phyloP scores from a whole-genome alignment of 2,329 filamentous ascomycete genomes.

The Periconia digitata region DNA sequence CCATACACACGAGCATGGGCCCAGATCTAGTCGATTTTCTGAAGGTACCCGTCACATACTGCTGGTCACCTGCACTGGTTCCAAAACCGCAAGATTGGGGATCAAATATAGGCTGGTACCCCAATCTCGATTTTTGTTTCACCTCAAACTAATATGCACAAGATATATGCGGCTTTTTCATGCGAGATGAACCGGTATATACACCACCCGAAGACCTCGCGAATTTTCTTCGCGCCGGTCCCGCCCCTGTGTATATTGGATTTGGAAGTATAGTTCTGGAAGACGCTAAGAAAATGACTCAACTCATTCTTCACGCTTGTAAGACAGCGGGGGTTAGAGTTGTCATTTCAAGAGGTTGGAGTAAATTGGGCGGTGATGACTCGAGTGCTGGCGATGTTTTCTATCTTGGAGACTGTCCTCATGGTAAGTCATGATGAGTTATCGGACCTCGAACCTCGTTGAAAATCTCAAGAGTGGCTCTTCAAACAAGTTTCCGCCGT shows the following conservation, averaged over 20 bases:
- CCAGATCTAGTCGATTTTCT: conserved; percentile 41
- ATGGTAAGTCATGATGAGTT: conserved; percentile 20
- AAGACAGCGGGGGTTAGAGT: conserved; percentile 39
- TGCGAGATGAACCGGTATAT: conserved; percentile 36
- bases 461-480: too few relatives aligned
- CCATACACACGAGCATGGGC: conserved; percentile 39
- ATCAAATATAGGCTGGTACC: conserved; percentile 30
- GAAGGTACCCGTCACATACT: conserved; percentile 49
- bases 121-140: conserved; percentile 5
- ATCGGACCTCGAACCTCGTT: too few relatives aligned
- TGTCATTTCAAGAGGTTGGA: conserved; percentile 57
- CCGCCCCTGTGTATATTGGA: conserved; percentile 56
- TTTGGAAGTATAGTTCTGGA: conserved; percentile 59
- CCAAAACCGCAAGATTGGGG: conserved; percentile 30
- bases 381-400: conserved; percentile 43
- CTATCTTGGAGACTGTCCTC: conserved; percentile 55
- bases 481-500: conserved; percentile 58
- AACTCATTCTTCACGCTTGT: conserved; percentile 51
- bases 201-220: conserved; percentile 41
- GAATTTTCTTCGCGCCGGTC: conserved; percentile 50
- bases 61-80: too few relatives aligned
- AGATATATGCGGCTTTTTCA: conserved; percentile 48
- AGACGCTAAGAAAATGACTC: conserved; percentile 48
- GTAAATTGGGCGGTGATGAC: conserved; percentile 37
- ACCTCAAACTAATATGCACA: not conserved